phyloP scores from a whole-genome alignment of 1,284 basidiomycete genomes.

The Ceratobasidium sp. region DNA sequence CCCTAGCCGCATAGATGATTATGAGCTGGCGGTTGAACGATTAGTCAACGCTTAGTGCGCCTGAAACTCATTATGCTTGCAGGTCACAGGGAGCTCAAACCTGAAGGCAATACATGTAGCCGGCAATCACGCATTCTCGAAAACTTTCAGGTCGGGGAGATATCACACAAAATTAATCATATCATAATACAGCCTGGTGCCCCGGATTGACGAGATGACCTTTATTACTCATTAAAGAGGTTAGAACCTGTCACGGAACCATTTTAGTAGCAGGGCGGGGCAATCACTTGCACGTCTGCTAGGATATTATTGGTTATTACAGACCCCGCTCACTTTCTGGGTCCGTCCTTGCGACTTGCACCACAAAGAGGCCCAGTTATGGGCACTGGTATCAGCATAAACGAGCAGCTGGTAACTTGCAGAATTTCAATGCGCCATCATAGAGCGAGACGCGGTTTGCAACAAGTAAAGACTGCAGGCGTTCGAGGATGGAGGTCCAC shows the following conservation, averaged over 20 bases:
- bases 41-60: neutral
- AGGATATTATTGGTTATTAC: neutral
- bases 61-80: neutral
- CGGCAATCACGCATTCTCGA: neutral
- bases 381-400: too few relatives aligned
- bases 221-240: neutral
- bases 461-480: too few relatives aligned
- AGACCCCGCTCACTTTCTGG: neutral
- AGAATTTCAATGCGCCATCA: too few relatives aligned
- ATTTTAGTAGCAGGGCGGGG: neutral
- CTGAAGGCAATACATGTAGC: neutral
- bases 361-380: too few relatives aligned
- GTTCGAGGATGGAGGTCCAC: too few relatives aligned
- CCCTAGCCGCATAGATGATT: neutral
- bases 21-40: neutral
- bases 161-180: neutral
- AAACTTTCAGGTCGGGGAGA: neutral
- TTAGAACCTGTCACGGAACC: constrained; percentile 5
- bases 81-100: neutral
- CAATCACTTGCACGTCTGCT: neutral
- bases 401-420: too few relatives aligned
- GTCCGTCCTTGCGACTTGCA: too few relatives aligned
- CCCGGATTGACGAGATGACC: neutral
- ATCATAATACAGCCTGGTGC: neutral
- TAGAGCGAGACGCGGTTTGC: too few relatives aligned